These are phyloP conservation scores for Neotropicomus parvogracilis DNA, from an alignment of 1,284 basidiomycete genomes.

Conservation along the genomic window DNA sequence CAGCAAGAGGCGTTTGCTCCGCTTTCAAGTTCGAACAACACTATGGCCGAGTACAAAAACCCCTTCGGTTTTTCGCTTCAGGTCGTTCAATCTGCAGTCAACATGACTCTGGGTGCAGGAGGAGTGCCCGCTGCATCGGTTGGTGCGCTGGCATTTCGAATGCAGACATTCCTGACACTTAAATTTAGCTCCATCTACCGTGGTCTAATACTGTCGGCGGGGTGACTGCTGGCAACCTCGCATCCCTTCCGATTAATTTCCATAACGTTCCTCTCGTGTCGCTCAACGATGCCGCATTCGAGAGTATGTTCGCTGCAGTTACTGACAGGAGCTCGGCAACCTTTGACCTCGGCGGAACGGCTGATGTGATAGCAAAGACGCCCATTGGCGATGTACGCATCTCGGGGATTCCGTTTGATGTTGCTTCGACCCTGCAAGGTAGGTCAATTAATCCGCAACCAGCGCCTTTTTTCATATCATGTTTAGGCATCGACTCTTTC, in stretches of 20 bases:
- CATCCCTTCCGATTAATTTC: conserved; percentile 55
- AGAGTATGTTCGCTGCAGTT: conserved; percentile 55
- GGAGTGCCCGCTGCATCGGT: conserved; percentile 58
- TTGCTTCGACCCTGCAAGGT: conserved; percentile 55
- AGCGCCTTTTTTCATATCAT: not conserved
- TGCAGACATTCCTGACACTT: conserved; percentile 6
- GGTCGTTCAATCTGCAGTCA: conserved; percentile 54
- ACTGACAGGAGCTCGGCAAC: conserved; percentile 48
- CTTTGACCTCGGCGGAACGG: conserved; percentile 55
- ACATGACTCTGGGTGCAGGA: conserved; percentile 48
- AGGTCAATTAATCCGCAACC: conserved; percentile 1
- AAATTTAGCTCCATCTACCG: conserved; percentile 53
- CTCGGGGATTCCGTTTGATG: conserved; percentile 59
- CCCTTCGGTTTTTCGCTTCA: conserved; percentile 76
- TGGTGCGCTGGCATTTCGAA: conserved; percentile 11
- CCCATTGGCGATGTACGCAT: conserved; percentile 68
- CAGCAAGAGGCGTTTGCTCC: conserved; percentile 57
- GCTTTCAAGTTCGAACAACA: conserved; percentile 55
- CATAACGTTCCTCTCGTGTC: conserved; percentile 54
- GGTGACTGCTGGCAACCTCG: conserved; percentile 67
- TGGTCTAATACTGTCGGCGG: conserved; percentile 50
- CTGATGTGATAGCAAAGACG: conserved; percentile 62
- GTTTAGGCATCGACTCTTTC: conserved; percentile 51
- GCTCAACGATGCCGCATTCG: conserved; percentile 53
- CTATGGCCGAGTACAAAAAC: conserved; percentile 67